A percentile compares a stretch with the other conserved stretches of the same genome.
Conservation (phyloP, 2,329 filamentous ascomycete species). For the Ophiostoma himal-ulmi region DNA sequence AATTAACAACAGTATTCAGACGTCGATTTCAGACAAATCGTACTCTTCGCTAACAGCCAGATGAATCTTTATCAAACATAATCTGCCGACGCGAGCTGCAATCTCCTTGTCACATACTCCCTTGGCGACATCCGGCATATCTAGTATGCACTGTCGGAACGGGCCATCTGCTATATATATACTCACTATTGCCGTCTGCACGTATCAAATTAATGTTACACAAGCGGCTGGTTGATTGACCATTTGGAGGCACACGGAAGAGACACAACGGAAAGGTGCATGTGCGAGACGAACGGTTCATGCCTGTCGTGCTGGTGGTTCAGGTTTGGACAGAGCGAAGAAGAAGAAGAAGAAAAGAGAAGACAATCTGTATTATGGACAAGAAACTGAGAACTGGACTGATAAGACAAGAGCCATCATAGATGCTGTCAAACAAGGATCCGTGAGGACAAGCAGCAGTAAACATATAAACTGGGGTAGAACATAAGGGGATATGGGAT, state of each 20-base stretch:
- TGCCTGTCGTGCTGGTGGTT: neutral
- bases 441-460: neutral
- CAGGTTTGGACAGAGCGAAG: too few species aligned
- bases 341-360: neutral
- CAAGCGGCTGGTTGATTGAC: neutral
- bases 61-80: too few species aligned
- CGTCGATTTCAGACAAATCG: too few species aligned
- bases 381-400: constrained; percentile 4
- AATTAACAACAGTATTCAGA: too few species aligned
- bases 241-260: neutral
- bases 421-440: constrained; percentile 2
- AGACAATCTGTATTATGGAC: neutral
- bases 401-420: neutral
- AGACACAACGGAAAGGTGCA: neutral
- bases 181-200: neutral
- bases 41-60: too few species aligned
- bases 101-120: neutral
- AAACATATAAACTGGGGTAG: neutral
- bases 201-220: neutral
- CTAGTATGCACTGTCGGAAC: neutral
- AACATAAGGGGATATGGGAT: neutral
- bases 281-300: neutral
- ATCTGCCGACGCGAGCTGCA: neutral
- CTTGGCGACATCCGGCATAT: neutral
- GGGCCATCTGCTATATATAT: too few species aligned